A percentile compares a stretch with the other conserved stretches of the same genome.
Conservation (phyloP, 108 stramenopile genomes). For the Cylindrotheca fusiformis region DNA sequence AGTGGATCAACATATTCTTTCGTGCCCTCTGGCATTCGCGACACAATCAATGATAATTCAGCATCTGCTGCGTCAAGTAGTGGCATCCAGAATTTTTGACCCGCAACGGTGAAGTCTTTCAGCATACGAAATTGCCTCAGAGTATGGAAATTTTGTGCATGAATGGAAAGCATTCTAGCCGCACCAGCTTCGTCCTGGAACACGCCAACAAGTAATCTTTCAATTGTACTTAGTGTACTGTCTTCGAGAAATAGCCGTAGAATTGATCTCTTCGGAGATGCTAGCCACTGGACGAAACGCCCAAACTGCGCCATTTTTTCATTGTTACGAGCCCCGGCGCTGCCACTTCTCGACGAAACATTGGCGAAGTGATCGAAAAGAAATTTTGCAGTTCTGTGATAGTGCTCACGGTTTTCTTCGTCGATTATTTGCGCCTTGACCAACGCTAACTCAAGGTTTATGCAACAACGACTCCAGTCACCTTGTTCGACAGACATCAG, state of each 20-base stretch:
- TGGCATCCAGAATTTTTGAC: constrained; percentile 74
- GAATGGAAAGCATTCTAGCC: constrained; percentile 69
- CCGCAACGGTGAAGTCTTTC: constrained; percentile 72
- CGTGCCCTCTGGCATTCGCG: constrained; percentile 57
- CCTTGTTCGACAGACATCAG: constrained; percentile 71
- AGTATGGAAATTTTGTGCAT: constrained; percentile 55
- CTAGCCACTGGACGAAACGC: constrained; percentile 56
- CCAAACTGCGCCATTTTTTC: constrained; percentile 60
- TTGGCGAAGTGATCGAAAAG: constrained; percentile 61
- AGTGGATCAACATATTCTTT: constrained; percentile 65
- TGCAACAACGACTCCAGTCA: constrained; percentile 60
- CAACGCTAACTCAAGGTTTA: constrained; percentile 60
- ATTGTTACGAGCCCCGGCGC: constrained; percentile 66
- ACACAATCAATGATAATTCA: constrained; percentile 65
- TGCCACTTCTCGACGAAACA: constrained; percentile 30
- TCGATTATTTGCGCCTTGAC: constrained; percentile 71
- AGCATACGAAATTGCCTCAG: constrained; percentile 73
- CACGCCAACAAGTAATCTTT: constrained; percentile 67
- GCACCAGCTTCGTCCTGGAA: constrained; percentile 57
- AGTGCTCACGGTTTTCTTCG: constrained; percentile 61
- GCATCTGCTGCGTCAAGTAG: constrained; percentile 80
- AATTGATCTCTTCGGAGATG: constrained; percentile 64
- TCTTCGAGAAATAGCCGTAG: constrained; percentile 55
- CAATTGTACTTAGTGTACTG: constrained; percentile 57
- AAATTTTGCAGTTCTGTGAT: constrained; percentile 56